Base-by-base conservation (phyloP, 2,329 filamentous ascomycete genomes). In the Lecanosticta acicola region DNA sequence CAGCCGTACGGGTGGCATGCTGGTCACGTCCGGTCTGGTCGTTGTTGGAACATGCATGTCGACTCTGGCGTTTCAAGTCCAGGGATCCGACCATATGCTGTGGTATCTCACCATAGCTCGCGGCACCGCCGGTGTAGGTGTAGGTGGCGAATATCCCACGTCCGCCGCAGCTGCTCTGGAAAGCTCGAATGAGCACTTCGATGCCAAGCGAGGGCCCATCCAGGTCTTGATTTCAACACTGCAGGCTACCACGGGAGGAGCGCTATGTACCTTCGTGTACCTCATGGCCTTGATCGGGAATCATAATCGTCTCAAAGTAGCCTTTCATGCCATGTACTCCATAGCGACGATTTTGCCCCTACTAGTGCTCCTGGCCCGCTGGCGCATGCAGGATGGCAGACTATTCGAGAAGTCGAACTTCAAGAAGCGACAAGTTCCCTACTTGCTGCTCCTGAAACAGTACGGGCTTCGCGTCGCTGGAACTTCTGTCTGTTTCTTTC, bases 101-200 rank as follows among this genome's bases (percentile, higher is more conserved):
- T 76, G 73, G 72, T 76, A 76, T 68, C 63, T 76, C 64, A 74
- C 70, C 0, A 60, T 76, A 14, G 67, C 72, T 3, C 67, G 74
- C 34, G 74, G 74, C 3, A 63, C 74, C 16, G 68, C 49, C 16
- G 57, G 73, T 2, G 71, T 76, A 14, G 73, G 73, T 36, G 65
- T 70, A 3, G 69, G 67, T 39, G 72, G 70, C 55, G 72, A 75
- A 58, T 75, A 75, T 58, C 71, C 72, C 3, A 71, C 72, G 4
- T 71, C 68, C 3, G 71, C 70, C 13, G 69, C 71, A 0, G 70
- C 68, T 1, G 69, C 72, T 0, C 70, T 68, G 2, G 73, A 75
- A 57, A 70, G 71, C 2, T 70, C 71, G 35, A 76, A 76, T 47
- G 71, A 76, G 67, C 48, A 66, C 58, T 3, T 66, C 70, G 45